Evolutionary conservation across 805 yeast species (phyloP).

Genomic region (Zygoascus biomembranicola): DNA sequence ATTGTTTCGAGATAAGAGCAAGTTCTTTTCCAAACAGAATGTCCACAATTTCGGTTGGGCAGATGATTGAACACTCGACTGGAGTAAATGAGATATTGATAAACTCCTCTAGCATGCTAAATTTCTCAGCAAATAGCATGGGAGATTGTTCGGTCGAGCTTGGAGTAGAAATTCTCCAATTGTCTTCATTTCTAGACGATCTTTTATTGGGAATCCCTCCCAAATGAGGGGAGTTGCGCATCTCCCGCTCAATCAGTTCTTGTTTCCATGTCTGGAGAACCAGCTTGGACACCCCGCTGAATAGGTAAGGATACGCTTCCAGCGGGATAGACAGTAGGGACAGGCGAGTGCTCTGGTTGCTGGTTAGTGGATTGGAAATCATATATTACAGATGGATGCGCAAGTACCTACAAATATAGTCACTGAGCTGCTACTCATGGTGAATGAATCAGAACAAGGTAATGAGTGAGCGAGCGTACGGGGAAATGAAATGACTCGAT

Average conservation of each 20-base stretch:
- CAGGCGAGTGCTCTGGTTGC: slow-evolving; percentile 22
- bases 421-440: slow-evolving; percentile 4
- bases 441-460: background rate
- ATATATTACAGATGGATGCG: background rate
- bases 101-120: slow-evolving; percentile 33
- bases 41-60: slow-evolving; percentile 34
- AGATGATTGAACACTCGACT: slow-evolving; percentile 53
- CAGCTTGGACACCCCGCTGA: slow-evolving; percentile 42
- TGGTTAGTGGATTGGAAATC: background rate
- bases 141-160: slow-evolving; percentile 3
- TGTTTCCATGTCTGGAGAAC: slow-evolving; percentile 20
- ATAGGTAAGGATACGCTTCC: slow-evolving; percentile 44
- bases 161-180: slow-evolving; percentile 7
- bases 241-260: background rate
- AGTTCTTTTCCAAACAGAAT: slow-evolving; percentile 36
- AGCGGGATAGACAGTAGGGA: slow-evolving; percentile 48
- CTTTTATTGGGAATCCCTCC: slow-evolving; percentile 8
- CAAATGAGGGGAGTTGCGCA: background rate
- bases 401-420: slow-evolving; percentile 28
- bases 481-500: no score
- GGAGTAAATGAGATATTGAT: slow-evolving; percentile 58
- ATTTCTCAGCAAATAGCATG: slow-evolving; percentile 5
- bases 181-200: slow-evolving; percentile 12
- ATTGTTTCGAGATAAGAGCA: slow-evolving; percentile 22
- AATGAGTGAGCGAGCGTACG: background rate